Evolutionary conservation across 1,284 basidiomycete species (phyloP).

Genomic region (Marasmius sp.): DNA sequence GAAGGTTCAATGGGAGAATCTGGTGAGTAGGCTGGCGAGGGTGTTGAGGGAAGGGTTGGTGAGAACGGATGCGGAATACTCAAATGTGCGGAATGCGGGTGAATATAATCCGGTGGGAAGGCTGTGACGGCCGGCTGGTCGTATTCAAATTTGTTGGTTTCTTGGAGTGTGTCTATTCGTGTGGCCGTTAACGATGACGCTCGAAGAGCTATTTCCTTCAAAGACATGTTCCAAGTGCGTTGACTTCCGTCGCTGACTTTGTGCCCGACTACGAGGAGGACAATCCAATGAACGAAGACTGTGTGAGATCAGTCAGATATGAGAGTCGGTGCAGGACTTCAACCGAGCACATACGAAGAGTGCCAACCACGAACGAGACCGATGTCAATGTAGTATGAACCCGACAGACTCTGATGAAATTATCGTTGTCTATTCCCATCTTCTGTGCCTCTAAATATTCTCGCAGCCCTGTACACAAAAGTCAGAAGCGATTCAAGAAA

Average conservation of each 20-base stretch:
- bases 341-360: not conserved
- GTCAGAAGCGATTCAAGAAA: not conserved
- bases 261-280: not conserved
- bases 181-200: not conserved
- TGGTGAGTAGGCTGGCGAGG: not conserved
- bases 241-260: not conserved
- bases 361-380: not conserved
- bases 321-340: not conserved
- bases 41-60: not conserved
- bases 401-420: not conserved
- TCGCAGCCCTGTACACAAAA: too few species aligned
- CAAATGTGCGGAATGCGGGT: not conserved
- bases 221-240: conserved; percentile 1
- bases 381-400: not conserved
- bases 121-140: not conserved
- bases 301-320: not conserved
- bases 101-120: not conserved
- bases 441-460: not conserved
- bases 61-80: not conserved
- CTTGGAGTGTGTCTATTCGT: not conserved
- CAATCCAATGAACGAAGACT: not conserved
- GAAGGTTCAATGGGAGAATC: not conserved
- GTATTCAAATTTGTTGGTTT: conserved; percentile 1
- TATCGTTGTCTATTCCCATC: not conserved
- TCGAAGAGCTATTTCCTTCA: not conserved